A percentile compares a stretch with the other conserved stretches of the same genome.
Evolutionary conservation across 352 stramenopile genomes (phyloP).

Genomic region (Vaucheria bursata): DNA sequence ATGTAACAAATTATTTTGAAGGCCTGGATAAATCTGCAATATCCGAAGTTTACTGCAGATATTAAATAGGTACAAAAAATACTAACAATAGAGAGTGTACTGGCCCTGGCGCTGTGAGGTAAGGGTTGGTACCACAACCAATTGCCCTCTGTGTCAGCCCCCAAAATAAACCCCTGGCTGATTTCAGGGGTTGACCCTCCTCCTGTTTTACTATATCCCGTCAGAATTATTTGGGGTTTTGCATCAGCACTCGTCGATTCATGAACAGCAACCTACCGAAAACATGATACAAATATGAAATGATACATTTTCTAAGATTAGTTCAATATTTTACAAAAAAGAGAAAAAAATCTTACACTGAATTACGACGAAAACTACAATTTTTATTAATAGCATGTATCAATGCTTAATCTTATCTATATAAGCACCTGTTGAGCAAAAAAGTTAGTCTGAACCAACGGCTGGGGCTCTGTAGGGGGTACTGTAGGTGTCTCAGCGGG

Average conservation of each 20-base stretch:
- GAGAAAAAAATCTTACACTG: too few relatives aligned
- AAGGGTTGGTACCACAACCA: conserved; percentile 21
- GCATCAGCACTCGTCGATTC: background rate
- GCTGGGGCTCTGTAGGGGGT: background rate
- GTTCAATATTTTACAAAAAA: too few relatives aligned
- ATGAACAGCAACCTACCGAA: background rate
- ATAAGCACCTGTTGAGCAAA: background rate
- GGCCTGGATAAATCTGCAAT: too few relatives aligned
- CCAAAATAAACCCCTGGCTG: conserved; percentile 26
- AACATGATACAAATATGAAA: background rate
- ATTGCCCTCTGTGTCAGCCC: conserved; percentile 17
- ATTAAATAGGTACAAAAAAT: too few relatives aligned
- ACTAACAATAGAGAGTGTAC: background rate
- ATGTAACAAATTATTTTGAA: too few relatives aligned
- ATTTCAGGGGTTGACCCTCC: conserved; percentile 6
- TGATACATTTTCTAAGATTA: too few relatives aligned
- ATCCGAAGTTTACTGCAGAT: too few relatives aligned
- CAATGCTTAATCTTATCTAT: too few relatives aligned
- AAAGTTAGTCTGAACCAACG: background rate
- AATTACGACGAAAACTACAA: too few relatives aligned
- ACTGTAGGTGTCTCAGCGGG: background rate
- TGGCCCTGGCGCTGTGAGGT: background rate
- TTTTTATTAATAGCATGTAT: too few relatives aligned
- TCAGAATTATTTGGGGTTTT: conserved; percentile 20
- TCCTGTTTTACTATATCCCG: conserved; percentile 34